Evolutionary conservation across 202 grass and related monocot genomes (phyloP).

Genomic region (Setaria italica): DNA sequence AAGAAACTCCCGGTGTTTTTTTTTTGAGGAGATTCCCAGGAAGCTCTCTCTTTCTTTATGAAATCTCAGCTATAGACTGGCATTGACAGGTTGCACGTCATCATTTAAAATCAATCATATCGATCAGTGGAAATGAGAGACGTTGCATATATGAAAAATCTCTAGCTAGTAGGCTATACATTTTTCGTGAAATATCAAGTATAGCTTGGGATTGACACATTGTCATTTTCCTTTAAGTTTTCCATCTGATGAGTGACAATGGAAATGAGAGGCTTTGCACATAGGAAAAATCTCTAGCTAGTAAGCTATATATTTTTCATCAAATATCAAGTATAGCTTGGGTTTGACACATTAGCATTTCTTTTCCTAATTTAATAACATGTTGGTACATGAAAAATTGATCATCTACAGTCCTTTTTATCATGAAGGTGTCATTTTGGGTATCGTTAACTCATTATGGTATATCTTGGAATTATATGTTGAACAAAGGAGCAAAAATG

Average conservation of each 20-base stretch:
- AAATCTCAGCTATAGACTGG: neutral
- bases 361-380: neutral
- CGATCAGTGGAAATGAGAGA: no score
- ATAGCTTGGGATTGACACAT: neutral
- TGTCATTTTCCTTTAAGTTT: neutral
- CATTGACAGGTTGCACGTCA: neutral
- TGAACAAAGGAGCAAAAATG: neutral
- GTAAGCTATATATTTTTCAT: no score
- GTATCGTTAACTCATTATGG: neutral
- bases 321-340: no score
- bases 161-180: neutral
- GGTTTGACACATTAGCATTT: no score
- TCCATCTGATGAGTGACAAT: neutral
- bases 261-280: no score
- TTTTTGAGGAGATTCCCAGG: neutral
- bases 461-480: neutral
- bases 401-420: neutral
- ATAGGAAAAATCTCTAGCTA: neutral
- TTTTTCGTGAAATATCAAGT: neutral
- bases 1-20: neutral
- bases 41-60: neutral
- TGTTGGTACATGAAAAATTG: neutral
- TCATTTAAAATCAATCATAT: neutral
- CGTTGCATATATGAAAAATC: no score
- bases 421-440: neutral